Evolutionary conservation across 495 filamentous ascomycete genomes (phyloP).

Genomic region (Tuber brumale): DNA sequence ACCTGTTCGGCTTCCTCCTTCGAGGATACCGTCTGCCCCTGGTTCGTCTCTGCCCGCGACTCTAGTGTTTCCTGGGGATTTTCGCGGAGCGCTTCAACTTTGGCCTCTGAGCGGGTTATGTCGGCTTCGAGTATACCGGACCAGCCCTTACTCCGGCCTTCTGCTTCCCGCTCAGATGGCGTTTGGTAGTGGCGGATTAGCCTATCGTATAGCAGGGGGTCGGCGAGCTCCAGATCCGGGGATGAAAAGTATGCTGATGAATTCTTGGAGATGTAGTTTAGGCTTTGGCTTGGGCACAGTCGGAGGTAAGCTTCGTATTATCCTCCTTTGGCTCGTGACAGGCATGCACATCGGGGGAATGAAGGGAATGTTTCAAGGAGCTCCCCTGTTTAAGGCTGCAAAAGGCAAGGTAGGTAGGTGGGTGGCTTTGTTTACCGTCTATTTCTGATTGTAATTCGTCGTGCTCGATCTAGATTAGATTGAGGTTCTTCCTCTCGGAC

Average conservation of each 20-base stretch:
- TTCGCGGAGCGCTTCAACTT: conserved; percentile 57
- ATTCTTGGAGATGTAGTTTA: conserved; percentile 32
- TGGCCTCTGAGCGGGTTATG: conserved; percentile 62
- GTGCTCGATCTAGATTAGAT: conserved; percentile 16
- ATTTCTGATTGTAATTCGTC: conserved; percentile 27
- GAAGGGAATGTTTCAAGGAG: not conserved
- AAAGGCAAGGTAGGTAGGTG: not conserved
- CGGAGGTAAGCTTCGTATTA: not conserved
- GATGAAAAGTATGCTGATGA: conserved; percentile 29
- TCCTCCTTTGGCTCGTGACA: not conserved
- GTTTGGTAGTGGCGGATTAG: conserved; percentile 69
- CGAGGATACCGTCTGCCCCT: conserved; percentile 49
- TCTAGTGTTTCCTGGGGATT: conserved; percentile 51
- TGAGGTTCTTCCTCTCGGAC: conserved; percentile 3
- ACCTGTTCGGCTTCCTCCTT: conserved; percentile 62
- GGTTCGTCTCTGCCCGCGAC: conserved; percentile 25
- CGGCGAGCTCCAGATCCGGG: conserved; percentile 43
- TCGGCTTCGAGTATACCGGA: conserved; percentile 64
- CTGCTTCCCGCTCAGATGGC: conserved; percentile 61
- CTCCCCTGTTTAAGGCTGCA: not conserved
- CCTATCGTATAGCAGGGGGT: conserved; percentile 72
- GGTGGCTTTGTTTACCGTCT: conserved; percentile 27
- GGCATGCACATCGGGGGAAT: not conserved
- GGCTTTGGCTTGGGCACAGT: conserved; percentile 16
- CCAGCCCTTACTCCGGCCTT: conserved; percentile 64